These are phyloP conservation scores for Phytophthora rubi DNA, from an alignment of 352 stramenopile species.

Conservation along the genomic window DNA sequence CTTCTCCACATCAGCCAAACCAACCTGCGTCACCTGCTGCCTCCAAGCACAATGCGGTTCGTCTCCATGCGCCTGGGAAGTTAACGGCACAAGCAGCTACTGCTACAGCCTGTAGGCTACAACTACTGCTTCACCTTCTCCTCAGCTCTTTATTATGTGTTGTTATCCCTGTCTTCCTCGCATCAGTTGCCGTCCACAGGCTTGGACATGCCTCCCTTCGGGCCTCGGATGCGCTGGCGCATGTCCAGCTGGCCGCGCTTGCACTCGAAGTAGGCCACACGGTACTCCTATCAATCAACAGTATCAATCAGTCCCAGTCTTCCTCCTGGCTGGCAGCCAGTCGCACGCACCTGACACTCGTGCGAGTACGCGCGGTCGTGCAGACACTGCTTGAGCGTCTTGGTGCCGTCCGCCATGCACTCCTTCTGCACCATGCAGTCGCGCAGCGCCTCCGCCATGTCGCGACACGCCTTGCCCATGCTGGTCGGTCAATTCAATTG, in stretches of 20 bases:
- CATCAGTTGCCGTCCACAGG: conserved; percentile 34
- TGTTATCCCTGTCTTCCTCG: not conserved
- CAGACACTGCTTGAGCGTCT: conserved; percentile 81
- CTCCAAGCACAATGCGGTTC: conserved; percentile 15
- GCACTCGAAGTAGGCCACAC: conserved; percentile 87
- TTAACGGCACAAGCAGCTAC: not conserved
- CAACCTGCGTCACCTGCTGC: conserved; percentile 25
- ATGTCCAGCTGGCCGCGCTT: conserved; percentile 86
- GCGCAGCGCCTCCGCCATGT: conserved; percentile 82
- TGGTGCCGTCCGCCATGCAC: conserved; percentile 80
- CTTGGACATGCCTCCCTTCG: conserved; percentile 76
- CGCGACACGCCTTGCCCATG: conserved; percentile 86
- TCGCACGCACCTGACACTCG: conserved; percentile 64
- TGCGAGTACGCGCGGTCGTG: conserved; percentile 66
- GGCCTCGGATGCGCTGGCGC: conserved; percentile 79
- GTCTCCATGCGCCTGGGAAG: conserved; percentile 17
- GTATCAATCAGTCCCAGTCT: not conserved
- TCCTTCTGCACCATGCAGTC: conserved; percentile 82
- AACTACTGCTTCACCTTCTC: not conserved
- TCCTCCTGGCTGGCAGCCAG: not conserved
- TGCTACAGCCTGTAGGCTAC: not conserved
- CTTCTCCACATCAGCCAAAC: conserved; percentile 20
- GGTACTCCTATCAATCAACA: conserved; percentile 56
- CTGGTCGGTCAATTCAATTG: not conserved
- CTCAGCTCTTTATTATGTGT: not conserved